Conservation (phyloP, 192 early-diverging fungal genomes). For the Podila horticola region DNA sequence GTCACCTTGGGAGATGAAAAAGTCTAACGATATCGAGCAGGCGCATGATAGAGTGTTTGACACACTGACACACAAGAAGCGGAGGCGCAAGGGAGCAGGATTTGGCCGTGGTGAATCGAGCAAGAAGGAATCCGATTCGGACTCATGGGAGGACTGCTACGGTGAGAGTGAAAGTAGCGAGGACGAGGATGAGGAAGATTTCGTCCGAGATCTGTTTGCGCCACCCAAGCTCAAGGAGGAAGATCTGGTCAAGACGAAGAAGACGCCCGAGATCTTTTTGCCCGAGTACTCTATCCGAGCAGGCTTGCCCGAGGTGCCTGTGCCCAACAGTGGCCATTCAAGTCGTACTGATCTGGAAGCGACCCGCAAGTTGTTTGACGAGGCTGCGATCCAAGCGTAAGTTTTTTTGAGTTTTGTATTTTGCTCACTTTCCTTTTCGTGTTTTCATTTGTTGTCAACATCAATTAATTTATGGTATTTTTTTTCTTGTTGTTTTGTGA, state of each 20-base stretch:
- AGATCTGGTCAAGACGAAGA: conserved; percentile 44
- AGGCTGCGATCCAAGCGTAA: conserved; percentile 34
- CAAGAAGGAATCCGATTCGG: conserved; percentile 5
- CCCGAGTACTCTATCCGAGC: conserved; percentile 61
- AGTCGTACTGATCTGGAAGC: conserved; percentile 21
- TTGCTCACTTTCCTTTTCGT: neutral
- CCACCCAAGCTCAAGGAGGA: conserved; percentile 36
- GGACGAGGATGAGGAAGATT: conserved; percentile 50
- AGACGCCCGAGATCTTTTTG: conserved; percentile 50
- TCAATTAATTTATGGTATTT: no score
- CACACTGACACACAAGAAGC: conserved; percentile 4
- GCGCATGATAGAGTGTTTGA: conserved; percentile 50
- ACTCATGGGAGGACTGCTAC: conserved; percentile 51
- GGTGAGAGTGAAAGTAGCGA: conserved; percentile 24
- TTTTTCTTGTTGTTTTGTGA: neutral
- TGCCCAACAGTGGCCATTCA: conserved; percentile 1
- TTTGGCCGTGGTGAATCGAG: conserved; percentile 12
- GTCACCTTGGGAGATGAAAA: conserved; percentile 69
- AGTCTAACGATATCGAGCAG: conserved; percentile 58
- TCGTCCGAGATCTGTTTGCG: conserved; percentile 48
- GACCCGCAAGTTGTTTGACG: conserved; percentile 41
- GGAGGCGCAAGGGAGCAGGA: conserved; percentile 16
- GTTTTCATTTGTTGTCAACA: neutral
- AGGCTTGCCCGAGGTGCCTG: conserved; percentile 56
- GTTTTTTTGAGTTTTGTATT: neutral